Conservation (phyloP, 2,329 filamentous ascomycete genomes). For the Grosmannia huntii region DNA sequence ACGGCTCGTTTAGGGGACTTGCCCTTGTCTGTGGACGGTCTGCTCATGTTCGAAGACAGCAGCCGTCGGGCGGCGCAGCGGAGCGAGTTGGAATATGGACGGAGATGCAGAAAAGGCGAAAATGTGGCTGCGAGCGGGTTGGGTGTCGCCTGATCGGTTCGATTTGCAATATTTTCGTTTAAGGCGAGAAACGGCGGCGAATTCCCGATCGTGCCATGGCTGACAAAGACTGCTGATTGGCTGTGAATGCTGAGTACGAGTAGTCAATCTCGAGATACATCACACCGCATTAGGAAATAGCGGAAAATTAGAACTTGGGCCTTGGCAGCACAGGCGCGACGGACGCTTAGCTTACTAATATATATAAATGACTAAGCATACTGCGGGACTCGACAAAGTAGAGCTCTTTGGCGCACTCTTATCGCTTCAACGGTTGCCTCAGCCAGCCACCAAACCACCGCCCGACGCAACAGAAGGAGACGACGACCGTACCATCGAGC, state of each 20-base stretch:
- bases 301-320: too few relatives aligned
- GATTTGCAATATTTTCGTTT: background rate
- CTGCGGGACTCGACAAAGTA: too few relatives aligned
- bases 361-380: too few relatives aligned
- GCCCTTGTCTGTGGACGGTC: constrained; percentile 46
- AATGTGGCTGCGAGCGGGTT: background rate
- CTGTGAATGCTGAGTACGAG: background rate
- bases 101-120: background rate
- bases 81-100: background rate
- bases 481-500: background rate
- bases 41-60: constrained; percentile 35
- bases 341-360: too few relatives aligned
- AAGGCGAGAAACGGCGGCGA: background rate
- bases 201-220: background rate
- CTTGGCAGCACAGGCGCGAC: too few relatives aligned
- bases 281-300: too few relatives aligned
- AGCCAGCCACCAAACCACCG: background rate
- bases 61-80: background rate
- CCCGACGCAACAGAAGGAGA: background rate
- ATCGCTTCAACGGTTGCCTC: background rate
- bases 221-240: background rate
- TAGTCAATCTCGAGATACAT: too few relatives aligned
- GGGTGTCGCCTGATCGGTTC: background rate
- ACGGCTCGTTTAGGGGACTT: constrained; percentile 24
- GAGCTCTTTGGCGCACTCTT: background rate